phyloP scores from a whole-genome alignment of 1,284 basidiomycete genomes.

The Coniferiporia sulphurascens region DNA sequence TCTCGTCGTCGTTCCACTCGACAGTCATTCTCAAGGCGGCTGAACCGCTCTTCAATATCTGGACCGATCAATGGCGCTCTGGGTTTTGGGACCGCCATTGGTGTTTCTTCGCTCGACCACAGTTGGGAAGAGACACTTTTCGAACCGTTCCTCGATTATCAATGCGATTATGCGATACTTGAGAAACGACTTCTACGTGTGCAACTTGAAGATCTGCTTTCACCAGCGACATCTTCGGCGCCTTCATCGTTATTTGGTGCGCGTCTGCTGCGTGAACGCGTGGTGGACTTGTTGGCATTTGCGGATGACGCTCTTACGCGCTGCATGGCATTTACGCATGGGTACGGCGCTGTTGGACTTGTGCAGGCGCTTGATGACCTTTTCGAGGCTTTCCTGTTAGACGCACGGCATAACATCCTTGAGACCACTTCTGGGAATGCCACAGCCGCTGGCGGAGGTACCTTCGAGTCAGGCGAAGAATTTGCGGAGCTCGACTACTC shows the following conservation, averaged over 20 bases:
- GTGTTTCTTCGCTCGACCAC: conserved; percentile 36
- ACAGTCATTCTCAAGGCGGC: conserved; percentile 22
- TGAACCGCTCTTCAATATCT: conserved; percentile 34
- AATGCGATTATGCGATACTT: conserved; percentile 73
- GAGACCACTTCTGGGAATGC: conserved; percentile 29
- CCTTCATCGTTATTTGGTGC: conserved; percentile 40
- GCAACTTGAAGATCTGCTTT: conserved; percentile 43
- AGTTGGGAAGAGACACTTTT: conserved; percentile 89
- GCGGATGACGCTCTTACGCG: conserved; percentile 77
- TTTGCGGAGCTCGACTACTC: conserved; percentile 82
- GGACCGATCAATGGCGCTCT: conserved; percentile 18
- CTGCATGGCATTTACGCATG: conserved; percentile 79
- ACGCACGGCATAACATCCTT: conserved; percentile 51
- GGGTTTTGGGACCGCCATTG: conserved; percentile 23
- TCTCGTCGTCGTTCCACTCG: conserved; percentile 14
- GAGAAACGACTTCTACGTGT: conserved; percentile 68
- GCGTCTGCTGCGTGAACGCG: conserved; percentile 64
- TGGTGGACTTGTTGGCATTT: conserved; percentile 66
- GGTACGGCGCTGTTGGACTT: conserved; percentile 73
- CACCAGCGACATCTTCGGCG: conserved; percentile 36
- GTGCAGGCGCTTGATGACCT: conserved; percentile 70
- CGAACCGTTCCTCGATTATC: conserved; percentile 88
- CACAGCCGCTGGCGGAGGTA: conserved; percentile 28
- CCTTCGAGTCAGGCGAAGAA: conserved; percentile 46
- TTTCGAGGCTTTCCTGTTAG: conserved; percentile 62